These are phyloP conservation scores for Calonectria honghensis DNA, from an alignment of 2,329 filamentous ascomycete genomes.

Conservation along the genomic window DNA sequence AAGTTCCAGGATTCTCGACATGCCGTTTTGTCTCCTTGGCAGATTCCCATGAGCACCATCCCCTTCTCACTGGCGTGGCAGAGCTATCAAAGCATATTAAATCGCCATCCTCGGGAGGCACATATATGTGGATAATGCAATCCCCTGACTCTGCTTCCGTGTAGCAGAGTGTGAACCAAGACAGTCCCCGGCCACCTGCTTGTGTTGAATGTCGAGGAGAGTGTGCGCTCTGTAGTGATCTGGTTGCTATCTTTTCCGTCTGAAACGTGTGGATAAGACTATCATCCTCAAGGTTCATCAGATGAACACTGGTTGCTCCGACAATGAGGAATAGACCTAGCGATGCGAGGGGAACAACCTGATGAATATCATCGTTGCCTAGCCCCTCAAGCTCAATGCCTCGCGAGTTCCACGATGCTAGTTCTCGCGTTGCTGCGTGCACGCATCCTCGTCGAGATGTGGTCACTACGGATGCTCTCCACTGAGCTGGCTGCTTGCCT, in stretches of 20 bases:
- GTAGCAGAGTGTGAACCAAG: slow-evolving; percentile 80
- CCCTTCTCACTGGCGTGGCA: slow-evolving; percentile 61
- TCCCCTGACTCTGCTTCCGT: slow-evolving; percentile 75
- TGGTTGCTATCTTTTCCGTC: slow-evolving; percentile 74
- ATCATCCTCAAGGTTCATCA: slow-evolving; percentile 67
- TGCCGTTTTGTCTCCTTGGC: slow-evolving; percentile 71
- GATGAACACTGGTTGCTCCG: slow-evolving; percentile 74
- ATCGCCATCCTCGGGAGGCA: slow-evolving; percentile 70
- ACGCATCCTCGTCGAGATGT: slow-evolving; percentile 71
- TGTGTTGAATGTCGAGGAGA: slow-evolving; percentile 64
- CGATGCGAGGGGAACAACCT: slow-evolving; percentile 75
- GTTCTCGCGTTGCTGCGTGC: slow-evolving; percentile 66
- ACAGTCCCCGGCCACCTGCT: slow-evolving; percentile 74
- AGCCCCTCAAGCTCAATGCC: slow-evolving; percentile 64
- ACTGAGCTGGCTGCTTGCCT: slow-evolving; percentile 40
- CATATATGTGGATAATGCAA: slow-evolving; percentile 79
- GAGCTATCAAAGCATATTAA: slow-evolving; percentile 73
- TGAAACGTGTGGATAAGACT: slow-evolving; percentile 76
- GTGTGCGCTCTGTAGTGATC: slow-evolving; percentile 77
- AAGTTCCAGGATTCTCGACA: slow-evolving; percentile 78
- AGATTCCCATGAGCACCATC: slow-evolving; percentile 71
- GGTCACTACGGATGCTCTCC: slow-evolving; percentile 61
- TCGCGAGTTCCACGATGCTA: slow-evolving; percentile 69
- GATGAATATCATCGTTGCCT: slow-evolving; percentile 69
- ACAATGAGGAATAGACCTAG: slow-evolving; percentile 78